These are phyloP conservation scores for Peniophora sp. DNA, from an alignment of 1,284 basidiomycete species.

Conservation along the genomic window DNA sequence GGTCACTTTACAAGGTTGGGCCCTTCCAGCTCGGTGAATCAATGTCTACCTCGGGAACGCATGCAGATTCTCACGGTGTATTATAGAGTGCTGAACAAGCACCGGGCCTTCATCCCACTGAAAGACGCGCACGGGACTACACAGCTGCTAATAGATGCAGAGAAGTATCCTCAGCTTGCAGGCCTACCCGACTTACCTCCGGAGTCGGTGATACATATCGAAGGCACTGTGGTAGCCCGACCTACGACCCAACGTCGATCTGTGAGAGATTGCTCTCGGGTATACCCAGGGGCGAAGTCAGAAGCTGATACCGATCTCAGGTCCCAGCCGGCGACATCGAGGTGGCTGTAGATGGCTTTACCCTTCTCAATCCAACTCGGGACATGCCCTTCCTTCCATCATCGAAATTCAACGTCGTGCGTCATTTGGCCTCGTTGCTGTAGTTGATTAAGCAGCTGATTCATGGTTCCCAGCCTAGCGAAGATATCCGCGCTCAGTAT, in stretches of 20 bases:
- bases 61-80: conserved; percentile 12
- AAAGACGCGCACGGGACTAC: conserved; percentile 70
- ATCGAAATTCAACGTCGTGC: conserved; percentile 63
- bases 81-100: conserved; percentile 32
- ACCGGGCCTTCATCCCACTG: conserved; percentile 72
- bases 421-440: conserved; percentile 20
- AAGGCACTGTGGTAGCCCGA: conserved; percentile 61
- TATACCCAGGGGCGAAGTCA: background rate
- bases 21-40: conserved; percentile 61
- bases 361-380: conserved; percentile 74
- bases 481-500: conserved; percentile 78
- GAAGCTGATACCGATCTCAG: conserved; percentile 20
- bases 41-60: conserved; percentile 16
- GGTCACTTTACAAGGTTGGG: conserved; percentile 74
- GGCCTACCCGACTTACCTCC: conserved; percentile 56
- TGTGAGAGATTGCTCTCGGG: conserved; percentile 15
- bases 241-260: conserved; percentile 52
- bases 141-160: conserved; percentile 66
- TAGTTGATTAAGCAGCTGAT: background rate
- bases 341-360: conserved; percentile 64
- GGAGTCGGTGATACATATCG: conserved; percentile 70
- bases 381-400: conserved; percentile 78
- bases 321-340: conserved; percentile 71
- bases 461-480: conserved; percentile 53
- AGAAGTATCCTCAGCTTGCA: conserved; percentile 22